Percentiles rank a stretch among this genome's conserved stretches.
Conservation (phyloP, 2,329 filamentous ascomycete genomes). For the Harringtonia aguacate region DNA sequence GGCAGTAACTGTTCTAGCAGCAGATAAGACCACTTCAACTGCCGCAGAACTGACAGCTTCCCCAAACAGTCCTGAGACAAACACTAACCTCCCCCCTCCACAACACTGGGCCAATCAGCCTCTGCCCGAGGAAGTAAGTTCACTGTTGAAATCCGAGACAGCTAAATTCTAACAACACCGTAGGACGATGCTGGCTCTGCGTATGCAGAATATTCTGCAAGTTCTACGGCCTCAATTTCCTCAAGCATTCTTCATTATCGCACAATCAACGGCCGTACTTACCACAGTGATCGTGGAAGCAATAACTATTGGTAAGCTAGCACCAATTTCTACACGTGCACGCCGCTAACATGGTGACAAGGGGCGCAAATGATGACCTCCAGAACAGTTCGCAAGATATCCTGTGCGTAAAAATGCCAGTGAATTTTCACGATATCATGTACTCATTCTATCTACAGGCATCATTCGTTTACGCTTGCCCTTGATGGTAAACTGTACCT, state of each 20-base stretch:
- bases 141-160: too few species aligned
- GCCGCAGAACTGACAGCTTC: too few species aligned
- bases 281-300: neutral
- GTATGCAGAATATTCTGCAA: neutral
- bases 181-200: too few species aligned
- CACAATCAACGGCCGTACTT: neutral
- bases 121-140: too few species aligned
- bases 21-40: too few species aligned
- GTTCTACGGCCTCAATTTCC: neutral
- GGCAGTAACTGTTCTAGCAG: too few species aligned
- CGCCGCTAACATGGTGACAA: too few species aligned
- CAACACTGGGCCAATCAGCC: too few species aligned
- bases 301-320: neutral
- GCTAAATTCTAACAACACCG: too few species aligned
- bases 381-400: neutral
- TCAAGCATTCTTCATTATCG: neutral
- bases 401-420: neutral
- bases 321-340: too few species aligned
- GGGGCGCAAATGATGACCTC: neutral
- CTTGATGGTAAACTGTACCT: neutral
- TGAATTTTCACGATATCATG: neutral
- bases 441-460: neutral
- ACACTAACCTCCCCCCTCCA: too few species aligned
- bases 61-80: too few species aligned
- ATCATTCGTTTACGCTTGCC: neutral